Evolutionary conservation across 805 yeast species (phyloP), one percentile per base, ranked within the genome.

Genomic region (Sugiyamaella marilandica): DNA sequence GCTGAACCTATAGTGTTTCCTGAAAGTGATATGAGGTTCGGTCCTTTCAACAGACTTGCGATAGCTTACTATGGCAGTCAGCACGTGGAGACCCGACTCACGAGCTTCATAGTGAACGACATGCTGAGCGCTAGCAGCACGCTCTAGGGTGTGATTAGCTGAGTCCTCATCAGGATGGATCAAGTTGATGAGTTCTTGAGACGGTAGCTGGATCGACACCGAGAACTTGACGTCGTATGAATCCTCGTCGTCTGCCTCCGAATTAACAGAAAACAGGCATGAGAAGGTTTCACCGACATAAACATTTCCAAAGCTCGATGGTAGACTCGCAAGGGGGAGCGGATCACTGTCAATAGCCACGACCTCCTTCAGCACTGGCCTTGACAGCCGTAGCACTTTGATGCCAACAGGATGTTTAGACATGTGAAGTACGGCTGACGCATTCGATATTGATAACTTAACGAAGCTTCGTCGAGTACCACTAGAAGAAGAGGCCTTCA

Each of bases 241-340:
- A 7, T 46, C 47, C 10, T 31, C 47, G 29, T 24, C 41, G 10
- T 29, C 18, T 18, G 41, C 9, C 19, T 49, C 45, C 26, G 52
- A 33, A 46, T 49, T 26, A 26, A 60, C 55, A 10, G 56, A 53
- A 14, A 66, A 45, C 41, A 67, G 47, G 47, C 66, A 59, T 2
- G 55, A 41, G 51, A 65, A 62, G 55, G 59, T 59, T 53, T 68
- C 72, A 14, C 72, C 72, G 0, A 63, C 65, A 49, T 62, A 66
- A 29, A 62, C 65, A 1, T 56, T 55, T 19, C 66, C 65, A 48
- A 60, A 52, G n/a, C 59, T 29, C n/a, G 58, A 45, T 2, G 70
- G 65, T 18, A 67, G 58, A 36, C 54, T 45, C 41, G 65, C 57
- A 47, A 50, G 4, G 10, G 29, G 47, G 2, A 39, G 31, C n/a